Evolutionary conservation across 202 grass and related monocot species (phyloP).

Genomic region (Musa balbisiana): DNA sequence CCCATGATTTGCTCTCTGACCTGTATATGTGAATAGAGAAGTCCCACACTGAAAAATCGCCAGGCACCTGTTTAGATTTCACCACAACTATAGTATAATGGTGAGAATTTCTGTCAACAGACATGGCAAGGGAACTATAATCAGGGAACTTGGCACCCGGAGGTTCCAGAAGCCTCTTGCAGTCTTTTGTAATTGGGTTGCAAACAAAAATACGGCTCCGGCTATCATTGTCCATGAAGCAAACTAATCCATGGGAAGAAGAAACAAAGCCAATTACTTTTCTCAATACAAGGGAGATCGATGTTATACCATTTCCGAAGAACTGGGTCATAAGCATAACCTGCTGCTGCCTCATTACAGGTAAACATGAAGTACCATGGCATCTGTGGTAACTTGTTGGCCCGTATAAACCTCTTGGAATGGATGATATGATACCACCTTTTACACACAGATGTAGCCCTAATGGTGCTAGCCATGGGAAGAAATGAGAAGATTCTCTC

Average conservation of each 20-base stretch:
- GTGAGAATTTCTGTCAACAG: neutral
- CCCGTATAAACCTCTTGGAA: neutral
- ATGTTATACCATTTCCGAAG: conserved; percentile 4
- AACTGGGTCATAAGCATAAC: neutral
- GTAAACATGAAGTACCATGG: conserved; percentile 4
- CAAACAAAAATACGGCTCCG: neutral
- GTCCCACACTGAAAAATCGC: neutral
- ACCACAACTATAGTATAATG: neutral
- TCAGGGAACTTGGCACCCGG: neutral
- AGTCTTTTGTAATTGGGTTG: neutral
- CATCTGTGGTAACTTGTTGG: neutral
- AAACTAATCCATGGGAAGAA: conserved; percentile 4
- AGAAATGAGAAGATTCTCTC: conserved; percentile 1
- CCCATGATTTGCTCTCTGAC: neutral
- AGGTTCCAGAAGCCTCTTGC: neutral
- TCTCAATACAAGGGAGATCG: neutral
- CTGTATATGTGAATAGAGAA: neutral
- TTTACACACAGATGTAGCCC: neutral
- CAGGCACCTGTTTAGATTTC: conserved; percentile 2
- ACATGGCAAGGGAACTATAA: conserved; percentile 1
- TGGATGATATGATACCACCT: neutral
- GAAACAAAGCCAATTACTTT: conserved; percentile 2
- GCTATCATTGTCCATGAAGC: neutral
- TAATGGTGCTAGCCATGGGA: neutral
- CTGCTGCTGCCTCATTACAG: neutral